Percentiles rank a stretch among this genome's conserved stretches.
Conservation (phyloP, 768 basidiomycete genomes). For the Amanita thiersii region DNA sequence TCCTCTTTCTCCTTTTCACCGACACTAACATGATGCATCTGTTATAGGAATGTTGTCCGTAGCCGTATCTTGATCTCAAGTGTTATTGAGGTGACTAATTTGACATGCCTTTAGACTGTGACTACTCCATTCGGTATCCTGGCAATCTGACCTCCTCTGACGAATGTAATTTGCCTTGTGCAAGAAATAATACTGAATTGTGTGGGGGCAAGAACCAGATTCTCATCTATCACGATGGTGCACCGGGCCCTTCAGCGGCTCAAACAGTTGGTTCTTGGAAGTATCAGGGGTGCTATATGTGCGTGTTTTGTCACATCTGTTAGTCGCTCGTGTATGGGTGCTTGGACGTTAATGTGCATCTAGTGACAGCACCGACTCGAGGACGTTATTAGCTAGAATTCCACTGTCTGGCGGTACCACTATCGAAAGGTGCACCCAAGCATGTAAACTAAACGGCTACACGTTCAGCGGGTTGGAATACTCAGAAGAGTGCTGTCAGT, state of each 20-base stretch:
- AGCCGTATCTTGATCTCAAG: background rate
- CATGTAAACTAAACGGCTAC: slow-evolving; percentile 11
- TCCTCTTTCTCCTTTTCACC: background rate
- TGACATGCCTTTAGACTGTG: slow-evolving; percentile 7
- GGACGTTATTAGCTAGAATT: slow-evolving; percentile 7
- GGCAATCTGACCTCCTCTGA: background rate
- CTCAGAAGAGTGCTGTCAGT: slow-evolving; percentile 14
- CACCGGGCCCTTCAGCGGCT: slow-evolving; percentile 4
- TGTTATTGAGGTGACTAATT: background rate
- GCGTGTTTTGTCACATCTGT: slow-evolving; percentile 1
- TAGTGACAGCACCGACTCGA: slow-evolving; percentile 9
- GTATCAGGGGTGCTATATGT: slow-evolving; percentile 12
- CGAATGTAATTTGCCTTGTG: slow-evolving; percentile 15
- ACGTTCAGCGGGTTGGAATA: slow-evolving; percentile 12
- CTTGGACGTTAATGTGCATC: background rate
- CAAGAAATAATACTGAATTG: slow-evolving; percentile 9
- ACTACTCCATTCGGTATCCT: slow-evolving; percentile 5
- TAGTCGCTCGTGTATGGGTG: background rate
- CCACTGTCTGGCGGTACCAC: slow-evolving; percentile 9
- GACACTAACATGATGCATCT: background rate
- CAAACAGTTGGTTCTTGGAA: slow-evolving; percentile 4
- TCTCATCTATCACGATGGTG: slow-evolving; percentile 4
- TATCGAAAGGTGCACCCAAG: slow-evolving; percentile 10
- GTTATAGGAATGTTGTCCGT: slow-evolving; percentile 10
- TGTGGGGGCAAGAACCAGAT: slow-evolving; percentile 11